Percentiles rank a stretch among this genome's conserved stretches.
phyloP scores from a whole-genome alignment of 768 basidiomycete genomes.

The Termitomyces sp. region DNA sequence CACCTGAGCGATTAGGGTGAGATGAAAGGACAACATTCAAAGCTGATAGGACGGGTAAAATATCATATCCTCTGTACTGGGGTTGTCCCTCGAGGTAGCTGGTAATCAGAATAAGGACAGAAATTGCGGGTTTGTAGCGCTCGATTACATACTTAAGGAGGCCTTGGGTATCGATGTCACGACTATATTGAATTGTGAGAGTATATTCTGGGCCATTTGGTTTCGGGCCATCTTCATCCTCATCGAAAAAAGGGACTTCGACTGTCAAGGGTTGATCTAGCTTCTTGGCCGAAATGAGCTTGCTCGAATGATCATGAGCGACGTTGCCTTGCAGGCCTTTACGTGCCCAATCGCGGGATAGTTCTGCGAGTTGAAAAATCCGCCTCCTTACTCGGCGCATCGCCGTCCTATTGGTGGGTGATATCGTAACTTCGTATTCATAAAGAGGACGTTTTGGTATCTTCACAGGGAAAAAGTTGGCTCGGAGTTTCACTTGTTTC shows the following conservation, averaged over 20 bases:
- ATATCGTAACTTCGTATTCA: conserved; percentile 59
- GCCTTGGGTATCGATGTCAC: conserved; percentile 48
- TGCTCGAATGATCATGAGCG: conserved; percentile 53
- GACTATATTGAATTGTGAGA: conserved; percentile 35
- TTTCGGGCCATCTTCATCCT: conserved; percentile 44
- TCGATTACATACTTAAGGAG: conserved; percentile 29
- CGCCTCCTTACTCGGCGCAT: conserved; percentile 51
- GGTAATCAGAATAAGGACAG: conserved; percentile 24
- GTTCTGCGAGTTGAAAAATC: conserved; percentile 60
- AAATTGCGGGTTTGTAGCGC: conserved; percentile 23
- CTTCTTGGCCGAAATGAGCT: conserved; percentile 41
- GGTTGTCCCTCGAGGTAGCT: conserved; percentile 52
- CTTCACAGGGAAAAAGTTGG: conserved; percentile 65
- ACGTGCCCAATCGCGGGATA: conserved; percentile 38
- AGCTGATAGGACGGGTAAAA: conserved; percentile 54
- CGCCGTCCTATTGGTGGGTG: conserved; percentile 43
- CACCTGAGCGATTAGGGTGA: conserved; percentile 42
- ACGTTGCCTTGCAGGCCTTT: conserved; percentile 44
- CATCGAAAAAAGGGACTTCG: conserved; percentile 40
- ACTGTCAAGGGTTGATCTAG: conserved; percentile 43
- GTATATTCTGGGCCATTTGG: conserved; percentile 41
- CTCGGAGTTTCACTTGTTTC: conserved; percentile 42
- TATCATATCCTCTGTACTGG: conserved; percentile 51
- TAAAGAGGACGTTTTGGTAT: conserved; percentile 43
- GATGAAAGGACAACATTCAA: conserved; percentile 61